phyloP scores from a whole-genome alignment of 176 grass and related monocot genomes.

The Triticum monococcum region DNA sequence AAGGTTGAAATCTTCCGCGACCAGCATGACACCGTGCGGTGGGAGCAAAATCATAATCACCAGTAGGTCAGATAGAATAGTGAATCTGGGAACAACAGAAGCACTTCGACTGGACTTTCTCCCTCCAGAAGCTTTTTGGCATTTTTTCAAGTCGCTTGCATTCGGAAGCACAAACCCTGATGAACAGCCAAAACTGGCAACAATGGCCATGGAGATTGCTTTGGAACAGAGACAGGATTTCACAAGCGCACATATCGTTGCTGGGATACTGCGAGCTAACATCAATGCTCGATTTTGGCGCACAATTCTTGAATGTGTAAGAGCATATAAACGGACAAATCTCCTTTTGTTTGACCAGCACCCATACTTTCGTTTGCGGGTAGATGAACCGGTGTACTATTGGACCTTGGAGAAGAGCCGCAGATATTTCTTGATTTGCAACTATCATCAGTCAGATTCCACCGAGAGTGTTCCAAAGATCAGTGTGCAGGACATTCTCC shows the following conservation, averaged over 20 bases:
- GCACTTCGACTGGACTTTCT: background rate
- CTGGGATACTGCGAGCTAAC: background rate
- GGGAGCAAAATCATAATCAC: background rate
- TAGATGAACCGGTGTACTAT: background rate
- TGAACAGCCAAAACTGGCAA: background rate
- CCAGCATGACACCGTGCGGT: background rate
- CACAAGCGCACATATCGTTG: background rate
- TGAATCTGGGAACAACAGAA: background rate
- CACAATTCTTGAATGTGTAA: background rate
- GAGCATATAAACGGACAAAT: background rate
- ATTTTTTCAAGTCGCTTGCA: background rate
- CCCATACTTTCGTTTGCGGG: background rate
- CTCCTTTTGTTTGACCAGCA: background rate
- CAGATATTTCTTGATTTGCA: background rate
- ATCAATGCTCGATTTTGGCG: background rate
- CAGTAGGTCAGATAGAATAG: background rate
- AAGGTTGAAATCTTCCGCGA: background rate
- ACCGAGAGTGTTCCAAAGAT: background rate
- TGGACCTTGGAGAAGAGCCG: background rate
- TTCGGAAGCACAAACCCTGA: background rate
- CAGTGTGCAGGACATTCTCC: background rate
- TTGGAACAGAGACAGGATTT: background rate
- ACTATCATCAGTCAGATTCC: background rate
- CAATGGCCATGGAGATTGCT: background rate
- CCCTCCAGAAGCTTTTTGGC: background rate